phyloP scores from a whole-genome alignment of 768 basidiomycete species.

The Tulasnella sp. region DNA sequence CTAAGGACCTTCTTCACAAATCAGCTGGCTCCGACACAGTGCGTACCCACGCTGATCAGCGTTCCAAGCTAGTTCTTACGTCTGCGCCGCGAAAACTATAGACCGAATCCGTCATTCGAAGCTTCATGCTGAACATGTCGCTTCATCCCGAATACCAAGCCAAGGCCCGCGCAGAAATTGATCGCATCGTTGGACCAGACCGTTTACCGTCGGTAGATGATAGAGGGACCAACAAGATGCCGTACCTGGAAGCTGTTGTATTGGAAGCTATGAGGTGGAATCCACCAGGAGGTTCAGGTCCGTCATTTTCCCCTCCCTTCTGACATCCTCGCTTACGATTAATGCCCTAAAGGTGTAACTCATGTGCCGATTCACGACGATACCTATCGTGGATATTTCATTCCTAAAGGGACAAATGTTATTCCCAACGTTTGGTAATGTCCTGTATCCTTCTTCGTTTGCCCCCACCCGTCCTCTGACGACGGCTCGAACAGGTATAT shows the following conservation, averaged over 20 bases:
- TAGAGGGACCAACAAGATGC: conserved; percentile 41
- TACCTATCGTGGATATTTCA: conserved; percentile 33
- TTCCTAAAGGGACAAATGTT: conserved; percentile 20
- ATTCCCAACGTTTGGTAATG: not conserved
- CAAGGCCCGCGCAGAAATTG: conserved; percentile 48
- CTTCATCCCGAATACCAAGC: conserved; percentile 41
- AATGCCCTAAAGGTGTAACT: not conserved
- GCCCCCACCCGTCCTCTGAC: not conserved
- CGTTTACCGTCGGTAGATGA: conserved; percentile 48
- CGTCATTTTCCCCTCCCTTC: not conserved
- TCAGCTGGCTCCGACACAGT: conserved; percentile 21
- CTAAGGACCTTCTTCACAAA: not conserved
- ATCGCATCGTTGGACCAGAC: conserved; percentile 43
- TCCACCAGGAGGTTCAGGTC: conserved; percentile 36
- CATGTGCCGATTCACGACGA: conserved; percentile 29
- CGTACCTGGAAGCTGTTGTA: conserved; percentile 47
- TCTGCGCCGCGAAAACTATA: not conserved
- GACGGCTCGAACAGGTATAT: conserved; percentile 9
- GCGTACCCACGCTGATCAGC: not conserved
- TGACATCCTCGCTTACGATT: not conserved
- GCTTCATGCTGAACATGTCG: conserved; percentile 39
- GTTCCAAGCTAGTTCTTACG: not conserved
- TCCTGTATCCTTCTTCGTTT: not conserved
- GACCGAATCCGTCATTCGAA: conserved; percentile 33
- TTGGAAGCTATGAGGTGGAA: conserved; percentile 46